Evolutionary conservation across 352 stramenopile genomes (phyloP), one percentile per base, ranked within the genome.

Genomic region (Pythium plurisporium): DNA sequence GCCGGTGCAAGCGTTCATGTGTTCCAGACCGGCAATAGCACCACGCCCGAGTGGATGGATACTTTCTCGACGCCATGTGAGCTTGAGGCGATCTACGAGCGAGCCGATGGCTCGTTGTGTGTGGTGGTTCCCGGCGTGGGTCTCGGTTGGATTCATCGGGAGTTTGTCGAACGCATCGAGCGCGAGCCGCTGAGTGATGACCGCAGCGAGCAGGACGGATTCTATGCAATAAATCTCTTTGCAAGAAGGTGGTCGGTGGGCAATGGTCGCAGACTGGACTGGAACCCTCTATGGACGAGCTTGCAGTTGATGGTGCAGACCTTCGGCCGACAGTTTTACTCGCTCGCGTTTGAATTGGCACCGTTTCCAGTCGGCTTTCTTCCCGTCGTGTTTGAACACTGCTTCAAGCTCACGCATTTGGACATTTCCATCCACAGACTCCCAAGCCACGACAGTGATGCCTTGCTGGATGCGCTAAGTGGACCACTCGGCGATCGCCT

Each of bases 1-100:
- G 42, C 30, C 26, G 43, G 53, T 4, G 53, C 53, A 3, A 26
- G 29, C 15, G 38, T 61, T 25, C 23, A 61, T 0, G 15, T 61
- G 14, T 61, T 61, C 26, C 42, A 41, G 6, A 54, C 53, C 1
- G 22, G 43, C 4, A n/a, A 40, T 22, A 8, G 9, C 3, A 11
- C 11, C 11, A 36, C 17, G 23, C 31, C 30, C 14, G 27, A 15
- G 17, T 48, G 53, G 31, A 43, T 23, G 11, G 48, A 63, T n/a
- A 46, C 37, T 36, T 14, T 67, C 1, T 1, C 36, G 11, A 19
- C 38, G 1, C 22, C 20, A 5, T 56, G 45, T 22, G 46, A 62
- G 22, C 34, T 67, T 22, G 45, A 67, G 30, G 52, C 52, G 12
- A 49, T 67, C 15, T 54, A 51, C 31, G 45, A 62, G 22, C 31